Conservation (phyloP, 139 green algal genomes). For the Chlorella sp. region DNA sequence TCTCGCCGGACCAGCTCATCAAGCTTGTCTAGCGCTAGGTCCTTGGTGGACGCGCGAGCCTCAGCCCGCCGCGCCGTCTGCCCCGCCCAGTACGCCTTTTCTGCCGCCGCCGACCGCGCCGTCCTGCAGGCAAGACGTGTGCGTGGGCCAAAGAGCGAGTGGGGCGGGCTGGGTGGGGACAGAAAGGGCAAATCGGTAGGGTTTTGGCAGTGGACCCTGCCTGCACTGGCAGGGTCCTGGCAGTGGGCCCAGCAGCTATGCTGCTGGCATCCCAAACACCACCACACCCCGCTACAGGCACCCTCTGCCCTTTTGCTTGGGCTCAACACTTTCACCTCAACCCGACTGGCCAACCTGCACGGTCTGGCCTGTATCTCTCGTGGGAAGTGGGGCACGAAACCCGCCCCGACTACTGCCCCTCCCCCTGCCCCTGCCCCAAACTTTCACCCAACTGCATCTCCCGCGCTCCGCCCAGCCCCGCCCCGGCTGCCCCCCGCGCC, state of each 20-base stretch:
- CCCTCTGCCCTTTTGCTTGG: background rate
- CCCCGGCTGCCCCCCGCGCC: background rate
- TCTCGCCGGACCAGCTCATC: conserved; percentile 22
- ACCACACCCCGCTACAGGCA: no score
- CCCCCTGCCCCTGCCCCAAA: no score
- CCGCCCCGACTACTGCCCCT: no score
- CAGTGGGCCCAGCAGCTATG: no score
- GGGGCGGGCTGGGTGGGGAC: background rate
- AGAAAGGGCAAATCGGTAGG: no score
- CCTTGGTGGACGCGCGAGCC: background rate
- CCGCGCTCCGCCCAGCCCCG: background rate
- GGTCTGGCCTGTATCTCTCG: no score
- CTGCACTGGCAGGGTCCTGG: no score
- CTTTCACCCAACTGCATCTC: no score
- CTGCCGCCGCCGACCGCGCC: background rate
- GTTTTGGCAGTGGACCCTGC: no score
- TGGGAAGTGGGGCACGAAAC: no score
- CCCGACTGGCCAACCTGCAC: background rate
- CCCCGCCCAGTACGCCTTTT: conserved; percentile 16
- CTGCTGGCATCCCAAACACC: no score
- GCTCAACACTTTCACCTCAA: background rate
- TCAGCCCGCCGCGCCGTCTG: background rate
- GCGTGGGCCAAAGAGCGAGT: background rate
- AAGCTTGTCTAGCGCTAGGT: conserved; percentile 22
- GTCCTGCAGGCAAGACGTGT: background rate